Evolutionary conservation across 202 grass and related monocot species (phyloP).

Genomic region (Schoenoplectus tabernaemontani): DNA sequence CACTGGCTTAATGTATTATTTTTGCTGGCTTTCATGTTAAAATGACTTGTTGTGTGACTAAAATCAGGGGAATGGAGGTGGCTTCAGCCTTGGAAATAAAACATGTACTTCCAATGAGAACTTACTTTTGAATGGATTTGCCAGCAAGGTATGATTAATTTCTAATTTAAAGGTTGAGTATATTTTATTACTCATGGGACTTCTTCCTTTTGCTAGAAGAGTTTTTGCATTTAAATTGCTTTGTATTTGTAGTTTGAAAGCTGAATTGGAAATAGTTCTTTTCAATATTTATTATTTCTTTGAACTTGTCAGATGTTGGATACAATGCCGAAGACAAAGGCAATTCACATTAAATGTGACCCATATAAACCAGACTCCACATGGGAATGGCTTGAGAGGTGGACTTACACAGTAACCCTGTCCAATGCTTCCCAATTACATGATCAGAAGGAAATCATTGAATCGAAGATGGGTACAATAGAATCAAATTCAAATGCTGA

Average conservation of each 20-base stretch:
- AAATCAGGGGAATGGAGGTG: slow-evolving; percentile 20
- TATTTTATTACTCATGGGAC: slow-evolving; percentile 11
- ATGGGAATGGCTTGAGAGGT: slow-evolving; percentile 97
- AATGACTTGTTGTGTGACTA: not conserved
- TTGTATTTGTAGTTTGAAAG: not conserved
- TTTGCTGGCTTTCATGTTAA: slow-evolving; percentile 8
- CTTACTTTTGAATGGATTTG: slow-evolving; percentile 71
- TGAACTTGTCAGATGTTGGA: slow-evolving; percentile 63
- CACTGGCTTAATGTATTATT: not conserved
- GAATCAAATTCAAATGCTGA: slow-evolving; percentile 13
- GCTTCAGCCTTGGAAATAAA: slow-evolving; percentile 27
- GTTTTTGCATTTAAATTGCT: not conserved
- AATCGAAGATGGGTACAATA: slow-evolving; percentile 19
- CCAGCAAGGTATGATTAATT: slow-evolving; percentile 52
- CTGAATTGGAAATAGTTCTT: not conserved
- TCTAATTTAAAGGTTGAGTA: slow-evolving; percentile 6
- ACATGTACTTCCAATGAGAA: slow-evolving; percentile 47
- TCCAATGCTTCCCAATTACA: slow-evolving; percentile 6
- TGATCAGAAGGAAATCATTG: slow-evolving; percentile 34
- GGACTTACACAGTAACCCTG: slow-evolving; percentile 46
- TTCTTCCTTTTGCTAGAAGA: slow-evolving; percentile 21
- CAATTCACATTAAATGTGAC: slow-evolving; percentile 72
- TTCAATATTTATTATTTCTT: slow-evolving; percentile 8
- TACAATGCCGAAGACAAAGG: slow-evolving; percentile 41
- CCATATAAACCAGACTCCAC: slow-evolving; percentile 63